Evolutionary conservation across 1,284 basidiomycete genomes (phyloP).

Genomic region (Rugiboletus extremiorientalis): DNA sequence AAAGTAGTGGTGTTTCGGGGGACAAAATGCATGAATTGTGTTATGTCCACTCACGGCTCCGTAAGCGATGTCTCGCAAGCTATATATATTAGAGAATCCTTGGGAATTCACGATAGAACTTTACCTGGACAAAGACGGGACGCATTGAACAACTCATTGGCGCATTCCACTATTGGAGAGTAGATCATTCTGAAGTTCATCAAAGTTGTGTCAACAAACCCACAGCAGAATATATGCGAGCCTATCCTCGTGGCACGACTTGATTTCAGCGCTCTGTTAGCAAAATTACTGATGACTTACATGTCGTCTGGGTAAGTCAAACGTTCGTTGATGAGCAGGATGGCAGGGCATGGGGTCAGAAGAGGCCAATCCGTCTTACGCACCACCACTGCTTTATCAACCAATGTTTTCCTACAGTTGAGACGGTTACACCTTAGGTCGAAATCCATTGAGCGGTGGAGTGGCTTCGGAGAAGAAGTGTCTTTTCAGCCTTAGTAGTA

Average conservation of each 20-base stretch:
- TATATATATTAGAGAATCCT: slow-evolving; percentile 25
- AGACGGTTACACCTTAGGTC: slow-evolving; percentile 74
- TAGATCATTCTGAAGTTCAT: neutral
- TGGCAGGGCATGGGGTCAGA: slow-evolving; percentile 18
- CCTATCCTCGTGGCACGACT: slow-evolving; percentile 36
- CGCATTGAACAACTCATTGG: slow-evolving; percentile 76
- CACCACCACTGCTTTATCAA: slow-evolving; percentile 81
- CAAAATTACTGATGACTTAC: slow-evolving; percentile 36
- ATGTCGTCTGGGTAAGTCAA: slow-evolving; percentile 41
- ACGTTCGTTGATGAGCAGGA: slow-evolving; percentile 1
- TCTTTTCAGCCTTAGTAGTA: no score
- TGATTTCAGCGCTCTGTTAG: slow-evolving; percentile 18
- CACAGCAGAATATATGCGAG: slow-evolving; percentile 83
- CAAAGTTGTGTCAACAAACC: slow-evolving; percentile 19
- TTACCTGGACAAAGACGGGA: slow-evolving; percentile 75
- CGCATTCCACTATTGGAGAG: slow-evolving; percentile 65
- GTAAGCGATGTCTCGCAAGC: slow-evolving; percentile 78
- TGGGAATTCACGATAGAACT: neutral
- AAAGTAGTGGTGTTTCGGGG: neutral
- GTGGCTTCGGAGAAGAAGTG: neutral
- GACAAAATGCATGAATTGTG: slow-evolving; percentile 2
- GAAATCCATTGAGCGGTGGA: slow-evolving; percentile 37
- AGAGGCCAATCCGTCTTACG: slow-evolving; percentile 37
- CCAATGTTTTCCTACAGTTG: slow-evolving; percentile 61
- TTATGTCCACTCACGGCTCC: slow-evolving; percentile 58